Percentiles rank a stretch among this genome's conserved stretches.
Conservation (phyloP, 2,329 filamentous ascomycete genomes). For the Ophiosphaerella korrae region DNA sequence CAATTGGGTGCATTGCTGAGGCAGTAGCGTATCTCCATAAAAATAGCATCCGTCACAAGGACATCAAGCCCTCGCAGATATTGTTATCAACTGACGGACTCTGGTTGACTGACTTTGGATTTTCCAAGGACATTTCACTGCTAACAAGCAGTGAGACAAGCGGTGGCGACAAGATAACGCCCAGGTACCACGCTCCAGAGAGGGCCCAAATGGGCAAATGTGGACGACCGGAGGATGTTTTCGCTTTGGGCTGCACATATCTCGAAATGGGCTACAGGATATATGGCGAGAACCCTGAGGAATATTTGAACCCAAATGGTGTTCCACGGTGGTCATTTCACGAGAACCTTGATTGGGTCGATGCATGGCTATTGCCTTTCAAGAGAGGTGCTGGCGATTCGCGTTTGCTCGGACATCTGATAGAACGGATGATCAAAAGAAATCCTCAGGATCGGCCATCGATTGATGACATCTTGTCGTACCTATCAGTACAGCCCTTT, state of each 20-base stretch:
- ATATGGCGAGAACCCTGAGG: background rate
- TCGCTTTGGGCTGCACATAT: slow-evolving; percentile 26
- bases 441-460: background rate
- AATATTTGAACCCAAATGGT: background rate
- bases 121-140: slow-evolving; percentile 2
- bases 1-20: slow-evolving; percentile 16
- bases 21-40: slow-evolving; percentile 18
- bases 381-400: background rate
- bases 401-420: background rate
- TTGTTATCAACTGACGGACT: slow-evolving; percentile 5
- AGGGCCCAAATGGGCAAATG: slow-evolving; percentile 5
- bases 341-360: background rate
- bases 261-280: slow-evolving; percentile 17
- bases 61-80: slow-evolving; percentile 24
- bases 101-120: slow-evolving; percentile 4
- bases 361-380: slow-evolving; percentile 11
- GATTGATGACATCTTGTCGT: background rate
- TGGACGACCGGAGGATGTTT: slow-evolving; percentile 25
- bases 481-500: background rate
- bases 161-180: background rate
- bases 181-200: background rate
- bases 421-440: background rate
- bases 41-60: slow-evolving; percentile 15
- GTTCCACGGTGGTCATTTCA: background rate
- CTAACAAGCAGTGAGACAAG: background rate